Evolutionary conservation across 2,329 filamentous ascomycete genomes (phyloP).

Genomic region (Lasiodiplodia theobromae): DNA sequence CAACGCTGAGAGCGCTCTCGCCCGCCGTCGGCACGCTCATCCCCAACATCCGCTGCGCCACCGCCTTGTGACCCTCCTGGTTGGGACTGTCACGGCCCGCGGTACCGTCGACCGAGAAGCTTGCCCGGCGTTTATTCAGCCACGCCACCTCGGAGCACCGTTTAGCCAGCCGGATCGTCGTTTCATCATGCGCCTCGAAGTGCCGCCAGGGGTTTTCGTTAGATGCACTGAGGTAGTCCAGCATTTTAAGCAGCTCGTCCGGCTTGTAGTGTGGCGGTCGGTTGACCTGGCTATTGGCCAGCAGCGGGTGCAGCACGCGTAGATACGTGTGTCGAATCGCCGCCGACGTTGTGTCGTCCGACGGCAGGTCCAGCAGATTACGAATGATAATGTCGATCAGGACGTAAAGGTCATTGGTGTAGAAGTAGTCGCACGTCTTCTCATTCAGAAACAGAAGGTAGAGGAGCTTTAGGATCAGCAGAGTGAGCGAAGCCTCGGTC

Average conservation of each 20-base stretch:
- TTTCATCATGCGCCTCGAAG: constrained; percentile 82
- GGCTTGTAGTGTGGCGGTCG: constrained; percentile 90
- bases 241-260: constrained; percentile 78
- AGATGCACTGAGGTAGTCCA: constrained; percentile 71
- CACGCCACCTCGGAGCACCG: constrained; percentile 78
- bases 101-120: constrained; percentile 14
- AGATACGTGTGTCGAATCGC: constrained; percentile 90
- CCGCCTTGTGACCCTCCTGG: constrained; percentile 45
- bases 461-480: constrained; percentile 94
- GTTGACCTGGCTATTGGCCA: constrained; percentile 89
- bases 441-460: constrained; percentile 95
- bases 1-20: constrained; percentile 48
- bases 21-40: constrained; percentile 47
- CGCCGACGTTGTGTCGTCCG: constrained; percentile 65
- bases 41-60: constrained; percentile 47
- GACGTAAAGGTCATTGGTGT: constrained; percentile 94
- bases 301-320: constrained; percentile 85
- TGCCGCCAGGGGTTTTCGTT: constrained; percentile 61
- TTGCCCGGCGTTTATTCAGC: constrained; percentile 53
- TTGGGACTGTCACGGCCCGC: constrained; percentile 31
- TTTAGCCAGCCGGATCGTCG: constrained; percentile 77
- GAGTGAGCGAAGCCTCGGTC: constrained; percentile 87
- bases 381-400: constrained; percentile 95
- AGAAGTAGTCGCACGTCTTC: constrained; percentile 96
- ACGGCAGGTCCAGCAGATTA: constrained; percentile 93